Evolutionary conservation across 192 early-diverging fungal species (phyloP).

Genomic region (Rhizoclosmatium globosum): DNA sequence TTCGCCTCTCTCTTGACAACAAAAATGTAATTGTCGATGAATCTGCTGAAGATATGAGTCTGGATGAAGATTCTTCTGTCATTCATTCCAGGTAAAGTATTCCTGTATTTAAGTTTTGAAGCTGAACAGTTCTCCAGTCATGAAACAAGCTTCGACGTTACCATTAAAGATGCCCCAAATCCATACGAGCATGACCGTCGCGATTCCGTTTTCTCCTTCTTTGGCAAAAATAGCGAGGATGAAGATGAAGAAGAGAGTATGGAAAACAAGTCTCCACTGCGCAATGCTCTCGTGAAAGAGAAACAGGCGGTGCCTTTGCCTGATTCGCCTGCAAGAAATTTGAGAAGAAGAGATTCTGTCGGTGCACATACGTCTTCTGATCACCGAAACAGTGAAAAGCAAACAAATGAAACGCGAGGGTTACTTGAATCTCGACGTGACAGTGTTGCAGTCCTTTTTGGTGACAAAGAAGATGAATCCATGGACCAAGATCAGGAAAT

Average conservation of each 20-base stretch:
- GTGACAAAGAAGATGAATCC: constrained; percentile 1
- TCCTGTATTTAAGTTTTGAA: background rate
- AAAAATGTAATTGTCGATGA: background rate
- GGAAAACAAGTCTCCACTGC: constrained; percentile 21
- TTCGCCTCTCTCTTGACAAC: constrained; percentile 17
- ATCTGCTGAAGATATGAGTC: constrained; percentile 8
- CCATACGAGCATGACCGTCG: background rate
- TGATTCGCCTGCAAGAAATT: no score
- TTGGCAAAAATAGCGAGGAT: background rate
- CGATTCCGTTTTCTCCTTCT: constrained; percentile 17
- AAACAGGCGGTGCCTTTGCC: background rate
- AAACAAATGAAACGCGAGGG: background rate
- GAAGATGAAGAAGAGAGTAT: background rate
- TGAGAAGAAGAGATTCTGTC: no score
- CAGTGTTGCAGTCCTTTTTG: constrained; percentile 32
- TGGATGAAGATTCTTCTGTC: background rate
- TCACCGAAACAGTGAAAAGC: background rate
- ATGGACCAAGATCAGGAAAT: background rate
- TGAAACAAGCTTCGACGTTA: constrained; percentile 34
- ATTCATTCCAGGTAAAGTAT: background rate
- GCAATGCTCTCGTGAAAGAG: background rate
- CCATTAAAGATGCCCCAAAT: constrained; percentile 19
- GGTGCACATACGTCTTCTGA: no score
- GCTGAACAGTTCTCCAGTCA: background rate
- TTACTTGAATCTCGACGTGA: constrained; percentile 8